phyloP scores from a whole-genome alignment of 768 basidiomycete genomes.

The Termitomyces sp. region DNA sequence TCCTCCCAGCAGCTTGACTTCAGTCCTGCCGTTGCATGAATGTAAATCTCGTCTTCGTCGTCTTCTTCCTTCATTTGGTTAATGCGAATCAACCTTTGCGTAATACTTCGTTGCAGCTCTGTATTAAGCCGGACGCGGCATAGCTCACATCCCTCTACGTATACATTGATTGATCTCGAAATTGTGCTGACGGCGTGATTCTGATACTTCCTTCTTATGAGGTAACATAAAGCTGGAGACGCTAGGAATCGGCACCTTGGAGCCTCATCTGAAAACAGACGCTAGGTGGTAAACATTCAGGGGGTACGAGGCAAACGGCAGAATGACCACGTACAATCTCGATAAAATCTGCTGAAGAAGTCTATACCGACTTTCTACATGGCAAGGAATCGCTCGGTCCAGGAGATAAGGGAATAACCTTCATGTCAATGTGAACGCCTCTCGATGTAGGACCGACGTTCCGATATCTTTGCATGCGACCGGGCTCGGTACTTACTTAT shows the following conservation, averaged over 20 bases:
- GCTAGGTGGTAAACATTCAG: background rate
- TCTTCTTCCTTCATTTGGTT: constrained; percentile 1
- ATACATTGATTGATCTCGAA: constrained; percentile 5
- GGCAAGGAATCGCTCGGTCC: background rate
- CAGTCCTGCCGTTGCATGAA: constrained; percentile 1
- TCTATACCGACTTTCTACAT: constrained; percentile 1
- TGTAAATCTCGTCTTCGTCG: constrained; percentile 15
- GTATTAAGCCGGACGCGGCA: background rate
- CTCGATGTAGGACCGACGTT: constrained; percentile 6
- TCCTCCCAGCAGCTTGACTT: constrained; percentile 4
- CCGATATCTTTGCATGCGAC: background rate
- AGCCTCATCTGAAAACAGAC: constrained; percentile 11
- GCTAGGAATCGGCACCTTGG: no score
- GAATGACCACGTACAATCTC: no score
- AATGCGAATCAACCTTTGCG: background rate
- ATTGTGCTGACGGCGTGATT: constrained; percentile 12
- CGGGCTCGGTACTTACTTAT: background rate
- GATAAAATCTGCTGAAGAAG: constrained; percentile 18
- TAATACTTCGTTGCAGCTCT: background rate
- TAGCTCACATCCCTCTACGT: background rate
- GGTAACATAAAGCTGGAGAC: constrained; percentile 6
- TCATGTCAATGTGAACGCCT: background rate
- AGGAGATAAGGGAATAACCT: background rate
- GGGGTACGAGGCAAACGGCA: background rate
- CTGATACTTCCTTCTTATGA: constrained; percentile 7